These are phyloP conservation scores for Podaxis pistillaris DNA, from an alignment of 768 basidiomycete species.

Conservation along the genomic window DNA sequence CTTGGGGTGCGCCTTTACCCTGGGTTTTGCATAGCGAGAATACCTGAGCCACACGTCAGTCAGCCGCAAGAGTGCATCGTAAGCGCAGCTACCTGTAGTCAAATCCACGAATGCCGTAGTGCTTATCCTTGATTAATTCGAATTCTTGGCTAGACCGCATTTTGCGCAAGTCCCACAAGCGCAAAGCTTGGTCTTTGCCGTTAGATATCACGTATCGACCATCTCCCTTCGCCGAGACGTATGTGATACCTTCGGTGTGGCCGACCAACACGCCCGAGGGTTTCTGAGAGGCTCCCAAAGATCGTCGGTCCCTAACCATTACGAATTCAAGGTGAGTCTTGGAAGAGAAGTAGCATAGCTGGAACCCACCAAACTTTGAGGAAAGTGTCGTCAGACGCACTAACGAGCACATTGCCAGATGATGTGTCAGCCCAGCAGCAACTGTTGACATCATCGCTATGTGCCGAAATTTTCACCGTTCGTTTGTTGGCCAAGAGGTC, in stretches of 20 bases:
- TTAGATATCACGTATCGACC: conserved; percentile 95
- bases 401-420: conserved; percentile 92
- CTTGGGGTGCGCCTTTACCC: conserved; percentile 65
- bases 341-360: conserved; percentile 40
- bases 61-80: neutral
- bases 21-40: conserved; percentile 64
- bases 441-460: conserved; percentile 90
- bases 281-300: conserved; percentile 54
- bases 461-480: conserved; percentile 84
- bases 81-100: conserved; percentile 73
- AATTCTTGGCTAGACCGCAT: conserved; percentile 79
- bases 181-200: conserved; percentile 91
- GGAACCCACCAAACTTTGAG: conserved; percentile 88
- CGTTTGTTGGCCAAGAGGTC: conserved; percentile 80
- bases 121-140: conserved; percentile 44
- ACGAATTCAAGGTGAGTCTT: conserved; percentile 28
- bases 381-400: conserved; percentile 92
- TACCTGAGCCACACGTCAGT: conserved; percentile 38
- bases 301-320: conserved; percentile 51
- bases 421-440: conserved; percentile 94
- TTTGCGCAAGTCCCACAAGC: conserved; percentile 92
- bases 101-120: conserved; percentile 60
- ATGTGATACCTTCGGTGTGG: conserved; percentile 94
- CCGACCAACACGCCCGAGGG: conserved; percentile 94
- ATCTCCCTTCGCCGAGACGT: conserved; percentile 94